phyloP scores from a whole-genome alignment of 1,284 basidiomycete genomes.

The Tilletia indica region DNA sequence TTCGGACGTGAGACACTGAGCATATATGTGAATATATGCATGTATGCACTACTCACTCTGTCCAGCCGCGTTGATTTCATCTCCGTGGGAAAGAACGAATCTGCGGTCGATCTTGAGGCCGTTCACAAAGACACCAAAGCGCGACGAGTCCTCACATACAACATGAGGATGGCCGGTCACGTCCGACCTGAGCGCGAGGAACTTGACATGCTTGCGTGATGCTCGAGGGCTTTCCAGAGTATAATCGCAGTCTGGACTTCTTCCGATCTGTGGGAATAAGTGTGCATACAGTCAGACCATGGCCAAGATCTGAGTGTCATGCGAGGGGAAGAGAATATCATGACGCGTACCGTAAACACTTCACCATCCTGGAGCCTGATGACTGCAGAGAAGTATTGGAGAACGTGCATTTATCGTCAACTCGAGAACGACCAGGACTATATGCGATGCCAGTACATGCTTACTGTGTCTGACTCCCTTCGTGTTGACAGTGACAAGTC shows the following conservation, averaged over 20 bases:
- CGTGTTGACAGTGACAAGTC: too few species aligned
- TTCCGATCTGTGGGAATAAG: background rate
- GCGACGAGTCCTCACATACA: constrained; percentile 1
- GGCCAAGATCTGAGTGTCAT: too few species aligned
- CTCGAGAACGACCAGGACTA: too few species aligned
- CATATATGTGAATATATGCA: background rate
- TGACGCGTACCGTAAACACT: background rate
- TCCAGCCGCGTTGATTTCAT: background rate
- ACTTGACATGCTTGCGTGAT: constrained; percentile 8
- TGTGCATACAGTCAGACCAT: background rate
- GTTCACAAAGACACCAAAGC: background rate
- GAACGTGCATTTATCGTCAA: too few species aligned
- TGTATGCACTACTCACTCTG: constrained; percentile 1
- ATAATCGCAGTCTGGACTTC: constrained; percentile 3
- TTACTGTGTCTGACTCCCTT: too few species aligned
- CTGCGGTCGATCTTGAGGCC: background rate
- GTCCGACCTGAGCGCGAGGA: background rate
- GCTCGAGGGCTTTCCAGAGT: background rate
- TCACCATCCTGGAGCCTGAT: background rate
- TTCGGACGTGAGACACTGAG: too few species aligned
- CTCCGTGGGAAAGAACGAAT: background rate
- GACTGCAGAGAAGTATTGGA: background rate
- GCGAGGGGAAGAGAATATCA: too few species aligned
- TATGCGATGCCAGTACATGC: too few species aligned
- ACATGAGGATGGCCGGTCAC: background rate